A percentile compares a stretch with the other conserved stretches of the same genome.
phyloP scores from a whole-genome alignment of 441 rosid genomes.

The Omphalea diandra region DNA sequence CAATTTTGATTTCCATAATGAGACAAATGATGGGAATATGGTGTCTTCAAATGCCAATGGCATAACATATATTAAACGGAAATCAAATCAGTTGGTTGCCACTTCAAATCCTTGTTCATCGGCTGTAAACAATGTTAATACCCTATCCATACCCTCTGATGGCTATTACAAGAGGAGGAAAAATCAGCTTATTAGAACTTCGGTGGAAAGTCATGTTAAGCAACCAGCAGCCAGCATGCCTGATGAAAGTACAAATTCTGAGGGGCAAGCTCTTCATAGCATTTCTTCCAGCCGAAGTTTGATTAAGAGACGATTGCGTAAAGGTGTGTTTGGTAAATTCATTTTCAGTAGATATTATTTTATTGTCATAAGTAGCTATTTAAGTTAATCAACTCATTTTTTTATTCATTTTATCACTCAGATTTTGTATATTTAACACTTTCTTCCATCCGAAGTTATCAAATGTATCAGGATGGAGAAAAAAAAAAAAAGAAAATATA shows the following conservation, averaged over 20 bases:
- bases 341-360: neutral
- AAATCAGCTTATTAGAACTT: conserved; percentile 82
- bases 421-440: neutral
- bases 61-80: conserved; percentile 66
- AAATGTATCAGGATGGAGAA: neutral
- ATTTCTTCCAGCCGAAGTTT: conserved; percentile 40
- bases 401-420: neutral
- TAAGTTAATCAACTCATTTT: neutral
- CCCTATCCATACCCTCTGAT: conserved; percentile 45
- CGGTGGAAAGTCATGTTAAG: conserved; percentile 41
- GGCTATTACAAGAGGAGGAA: conserved; percentile 78
- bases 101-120: conserved; percentile 41
- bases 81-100: conserved; percentile 87
- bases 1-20: conserved; percentile 38
- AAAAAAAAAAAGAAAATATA: conserved; percentile 5
- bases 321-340: conserved; percentile 37
- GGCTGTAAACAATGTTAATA: conserved; percentile 36
- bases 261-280: conserved; percentile 36
- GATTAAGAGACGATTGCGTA: conserved; percentile 38
- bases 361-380: neutral
- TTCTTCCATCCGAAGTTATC: neutral
- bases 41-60: conserved; percentile 42
- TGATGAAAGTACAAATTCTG: conserved; percentile 40
- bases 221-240: conserved; percentile 28
- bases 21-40: conserved; percentile 37